Percentiles rank a stretch among this genome's conserved stretches.
Conservation (phyloP, 2,329 filamentous ascomycete species). For the Aureobasidium sp. region DNA sequence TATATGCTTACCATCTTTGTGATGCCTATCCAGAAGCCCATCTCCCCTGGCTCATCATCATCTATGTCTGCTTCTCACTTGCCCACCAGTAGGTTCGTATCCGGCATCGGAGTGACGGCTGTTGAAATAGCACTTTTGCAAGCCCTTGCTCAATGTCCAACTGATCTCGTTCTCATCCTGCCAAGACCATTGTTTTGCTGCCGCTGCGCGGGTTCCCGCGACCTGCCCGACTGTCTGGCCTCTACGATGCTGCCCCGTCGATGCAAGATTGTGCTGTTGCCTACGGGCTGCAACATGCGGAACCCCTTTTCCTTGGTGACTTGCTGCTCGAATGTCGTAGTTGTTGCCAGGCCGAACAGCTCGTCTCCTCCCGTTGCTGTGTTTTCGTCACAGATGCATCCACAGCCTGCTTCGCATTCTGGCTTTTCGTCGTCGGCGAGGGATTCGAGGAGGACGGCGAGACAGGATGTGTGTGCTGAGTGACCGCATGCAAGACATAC, state of each 20-base stretch:
- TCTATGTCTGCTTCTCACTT: too few relatives aligned
- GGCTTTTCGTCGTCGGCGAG: slow-evolving; percentile 6
- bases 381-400: slow-evolving; percentile 15
- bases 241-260: slow-evolving; percentile 1
- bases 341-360: not conserved
- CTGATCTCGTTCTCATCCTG: not conserved
- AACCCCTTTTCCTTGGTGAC: not conserved
- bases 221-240: not conserved
- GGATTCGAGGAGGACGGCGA: slow-evolving; percentile 12
- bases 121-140: too few relatives aligned
- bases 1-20: too few relatives aligned
- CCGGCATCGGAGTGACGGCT: too few relatives aligned
- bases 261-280: slow-evolving; percentile 7
- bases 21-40: too few relatives aligned
- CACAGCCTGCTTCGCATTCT: slow-evolving; percentile 18
- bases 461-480: slow-evolving; percentile 16
- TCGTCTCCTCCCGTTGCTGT: not conserved
- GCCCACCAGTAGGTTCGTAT: too few relatives aligned
- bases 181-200: not conserved
- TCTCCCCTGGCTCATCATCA: too few relatives aligned
- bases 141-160: not conserved
- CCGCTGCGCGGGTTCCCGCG: not conserved
- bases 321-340: not conserved
- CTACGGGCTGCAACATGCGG: slow-evolving; percentile 1
- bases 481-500: slow-evolving; percentile 19